Evolutionary conservation across 2,329 filamentous ascomycete genomes (phyloP), one percentile per base, ranked within the genome.

Genomic region (Fonsecaea erecta): DNA sequence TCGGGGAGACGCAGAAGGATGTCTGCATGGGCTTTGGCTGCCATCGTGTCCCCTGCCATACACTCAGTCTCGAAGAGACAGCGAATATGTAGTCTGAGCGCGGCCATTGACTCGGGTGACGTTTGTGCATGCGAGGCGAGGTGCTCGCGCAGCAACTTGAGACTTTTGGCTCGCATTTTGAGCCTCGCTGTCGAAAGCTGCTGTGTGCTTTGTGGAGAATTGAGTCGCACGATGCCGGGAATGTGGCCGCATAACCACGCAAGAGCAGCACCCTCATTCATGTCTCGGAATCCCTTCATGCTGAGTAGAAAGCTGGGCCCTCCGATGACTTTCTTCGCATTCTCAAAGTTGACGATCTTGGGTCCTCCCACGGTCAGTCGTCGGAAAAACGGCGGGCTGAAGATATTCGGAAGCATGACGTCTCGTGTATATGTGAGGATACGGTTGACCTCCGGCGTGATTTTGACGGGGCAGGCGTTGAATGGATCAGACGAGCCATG

Each of bases 201-300:
- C 16, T 54, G 32, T 1, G 35, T 40, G 7, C 14, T 40, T 52
- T 46, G 18, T 12, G n/a, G 4, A 24, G 55, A 60, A 24, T 35
- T 57, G 14, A 60, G 24, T 3, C 37, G 28, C 16, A 32, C 24
- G 16, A 60, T 51, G n/a, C 5, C 4, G 18, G 55, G 46, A 12
- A 64, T 64, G n/a, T 64, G 55, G 48, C 62, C 37, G 14, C 55
- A 60, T 18, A 64, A n/a, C 62, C 62, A 64, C 9, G 54, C 62
- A 43, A 60, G 37, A 21, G 35, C 46, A n/a, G 37, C 55, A 14
- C 62, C 62, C 46, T 64, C 56, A 40, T 37, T 64, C 46, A 51
- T 52, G 18, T 60, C 30, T 24, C 51, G 7, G 28, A 64, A 64
- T 14, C 24, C 12, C 35, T 60, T 40, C 16, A 64, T 34, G 26